A percentile compares a stretch with the other conserved stretches of the same genome.
Evolutionary conservation across 495 filamentous ascomycete species (phyloP).

Genomic region (Talaromyces nanjingensis): DNA sequence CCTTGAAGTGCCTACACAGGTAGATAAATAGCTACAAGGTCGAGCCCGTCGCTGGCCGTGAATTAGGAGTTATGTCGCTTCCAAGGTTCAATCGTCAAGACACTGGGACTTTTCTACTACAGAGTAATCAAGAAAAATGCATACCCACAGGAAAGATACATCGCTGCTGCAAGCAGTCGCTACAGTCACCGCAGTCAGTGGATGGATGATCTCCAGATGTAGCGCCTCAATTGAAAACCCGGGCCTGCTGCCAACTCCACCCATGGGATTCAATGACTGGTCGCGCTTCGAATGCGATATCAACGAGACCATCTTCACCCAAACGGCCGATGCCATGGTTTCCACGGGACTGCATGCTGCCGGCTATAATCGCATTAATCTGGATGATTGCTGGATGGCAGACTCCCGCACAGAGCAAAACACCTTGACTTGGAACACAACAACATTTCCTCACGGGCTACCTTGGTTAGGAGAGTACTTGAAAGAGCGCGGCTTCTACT

Average conservation of each 20-base stretch:
- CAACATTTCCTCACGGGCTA: constrained; percentile 30
- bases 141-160: background rate
- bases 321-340: constrained; percentile 31
- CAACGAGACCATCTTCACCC: constrained; percentile 35
- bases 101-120: background rate
- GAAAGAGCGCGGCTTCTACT: constrained; percentile 23
- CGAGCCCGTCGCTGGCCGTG: background rate
- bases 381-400: constrained; percentile 38
- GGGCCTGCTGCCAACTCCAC: constrained; percentile 20
- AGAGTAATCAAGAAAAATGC: background rate
- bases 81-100: background rate
- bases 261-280: constrained; percentile 43
- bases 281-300: constrained; percentile 34
- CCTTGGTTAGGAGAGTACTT: constrained; percentile 32
- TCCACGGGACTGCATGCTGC: constrained; percentile 28
- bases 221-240: constrained; percentile 6
- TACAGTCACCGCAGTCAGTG: background rate
- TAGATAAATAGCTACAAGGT: background rate
- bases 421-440: constrained; percentile 29
- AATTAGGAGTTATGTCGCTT: background rate
- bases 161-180: background rate
- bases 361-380: constrained; percentile 34
- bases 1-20: background rate
- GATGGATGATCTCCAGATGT: background rate
- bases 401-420: constrained; percentile 21